Conservation (phyloP, 805 yeast species). For the Debaryomyces castellii region DNA sequence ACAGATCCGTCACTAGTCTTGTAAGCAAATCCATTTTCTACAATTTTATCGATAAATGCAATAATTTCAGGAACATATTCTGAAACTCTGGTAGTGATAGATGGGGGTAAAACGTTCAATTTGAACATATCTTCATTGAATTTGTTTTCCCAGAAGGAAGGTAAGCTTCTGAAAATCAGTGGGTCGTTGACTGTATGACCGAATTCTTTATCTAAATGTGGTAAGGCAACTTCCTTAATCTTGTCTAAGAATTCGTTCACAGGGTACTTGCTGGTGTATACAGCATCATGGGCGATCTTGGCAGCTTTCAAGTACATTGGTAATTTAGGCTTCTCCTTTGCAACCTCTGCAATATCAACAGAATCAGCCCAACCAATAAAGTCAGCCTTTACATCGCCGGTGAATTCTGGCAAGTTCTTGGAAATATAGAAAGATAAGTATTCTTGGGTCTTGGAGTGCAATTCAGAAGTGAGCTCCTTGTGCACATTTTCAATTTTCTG, state of each 20-base stretch:
- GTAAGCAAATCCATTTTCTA: conserved; percentile 81
- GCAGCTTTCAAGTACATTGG: conserved; percentile 80
- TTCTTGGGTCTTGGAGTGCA: conserved; percentile 36
- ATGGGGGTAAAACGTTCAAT: conserved; percentile 81
- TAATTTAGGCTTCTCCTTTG: conserved; percentile 71
- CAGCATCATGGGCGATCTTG: conserved; percentile 47
- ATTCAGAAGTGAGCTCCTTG: conserved; percentile 28
- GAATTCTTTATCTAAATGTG: conserved; percentile 63
- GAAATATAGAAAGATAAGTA: conserved; percentile 51
- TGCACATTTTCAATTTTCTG: conserved; percentile 42
- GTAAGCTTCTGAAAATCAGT: conserved; percentile 72
- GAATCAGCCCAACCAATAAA: conserved; percentile 53
- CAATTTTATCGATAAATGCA: conserved; percentile 70
- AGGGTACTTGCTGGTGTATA: conserved; percentile 19
- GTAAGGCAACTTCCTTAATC: conserved; percentile 77
- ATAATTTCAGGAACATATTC: conserved; percentile 95
- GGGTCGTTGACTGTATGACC: conserved; percentile 86
- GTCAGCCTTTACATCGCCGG: conserved; percentile 23
- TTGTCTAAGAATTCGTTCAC: conserved; percentile 42
- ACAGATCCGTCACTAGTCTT: conserved; percentile 86
- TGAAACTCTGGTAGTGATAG: conserved; percentile 88
- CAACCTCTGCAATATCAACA: conserved; percentile 50
- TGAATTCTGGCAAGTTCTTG: conserved; percentile 53
- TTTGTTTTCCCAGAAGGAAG: conserved; percentile 86
- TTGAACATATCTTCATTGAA: conserved; percentile 83